Base-by-base conservation (phyloP, 2,329 filamentous ascomycete genomes). In the Alternaria sp. region DNA sequence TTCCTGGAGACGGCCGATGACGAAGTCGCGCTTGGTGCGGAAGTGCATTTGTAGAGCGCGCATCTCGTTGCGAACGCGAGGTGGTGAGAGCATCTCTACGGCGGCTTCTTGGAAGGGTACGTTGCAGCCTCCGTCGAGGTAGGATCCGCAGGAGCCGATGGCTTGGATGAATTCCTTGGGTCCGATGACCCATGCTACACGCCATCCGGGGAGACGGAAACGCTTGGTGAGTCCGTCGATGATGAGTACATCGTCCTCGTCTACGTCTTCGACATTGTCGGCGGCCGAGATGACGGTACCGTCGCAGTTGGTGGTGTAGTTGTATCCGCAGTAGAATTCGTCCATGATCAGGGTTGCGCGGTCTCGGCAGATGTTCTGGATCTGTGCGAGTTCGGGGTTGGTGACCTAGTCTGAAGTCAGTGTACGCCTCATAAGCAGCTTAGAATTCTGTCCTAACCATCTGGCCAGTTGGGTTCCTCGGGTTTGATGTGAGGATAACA, bases 161-260 rank as follows among this genome's bases (percentile, higher is more conserved):
- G 95, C 94, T 80, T 92, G 90, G 83, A 97, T 93, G 81, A 97
- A 98, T 74, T 97, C 94, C 85, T 97, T 97, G 69, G 95, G 95
- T 1, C 95, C 95, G 59, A 98, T 80, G 71, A 98, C 93, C 95
- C 95, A 98, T 7, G 95, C 94, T 46, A 98, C 94, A 78, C 95
- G 91, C 93, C 95, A 98, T 65, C 95, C 95, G 2, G 95, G 95
- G 30, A 98, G 89, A 70, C 95, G 90, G 87, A 98, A 98, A 66
- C 95, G 91, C 87, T 98, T 98, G 72, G 95, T 98, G 25, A 98
- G 87, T 54, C 95, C 95, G 77, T 98, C 95, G 69, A 98, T 95
- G 80, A 98, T 92, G 68, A 98, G 87, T 2, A 98, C 94, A 75
- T 97, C 93, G 81, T 82, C 80, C 55, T 80, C 79, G 77, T 97